phyloP scores from a whole-genome alignment of 2,329 filamentous ascomycete genomes.

The Cordyceps sp. region DNA sequence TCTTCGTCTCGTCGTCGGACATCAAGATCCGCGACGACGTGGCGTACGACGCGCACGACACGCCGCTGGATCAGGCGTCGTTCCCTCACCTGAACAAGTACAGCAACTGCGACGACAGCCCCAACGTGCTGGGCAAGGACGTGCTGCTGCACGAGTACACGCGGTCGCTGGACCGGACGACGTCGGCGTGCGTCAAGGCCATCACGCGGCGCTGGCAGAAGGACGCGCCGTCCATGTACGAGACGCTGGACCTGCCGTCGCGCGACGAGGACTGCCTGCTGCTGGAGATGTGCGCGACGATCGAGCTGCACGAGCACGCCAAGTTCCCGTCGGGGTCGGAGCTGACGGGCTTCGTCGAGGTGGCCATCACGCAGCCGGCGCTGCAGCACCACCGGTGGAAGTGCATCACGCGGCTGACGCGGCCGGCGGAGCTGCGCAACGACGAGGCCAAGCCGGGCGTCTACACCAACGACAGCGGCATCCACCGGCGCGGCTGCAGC shows the following conservation, averaged over 20 bases:
- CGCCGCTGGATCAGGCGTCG: conserved; percentile 23
- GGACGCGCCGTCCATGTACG: conserved; percentile 38
- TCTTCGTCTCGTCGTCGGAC: conserved; percentile 37
- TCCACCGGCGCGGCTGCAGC: conserved; percentile 35
- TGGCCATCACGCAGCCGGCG: conserved; percentile 35
- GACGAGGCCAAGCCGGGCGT: conserved; percentile 26
- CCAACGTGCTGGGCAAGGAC: conserved; percentile 32
- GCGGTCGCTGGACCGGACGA: conserved; percentile 33
- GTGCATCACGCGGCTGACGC: conserved; percentile 39
- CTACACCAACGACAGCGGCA: conserved; percentile 31
- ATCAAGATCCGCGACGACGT: conserved; percentile 32
- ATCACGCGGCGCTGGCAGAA: conserved; percentile 39
- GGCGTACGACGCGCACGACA: conserved; percentile 25
- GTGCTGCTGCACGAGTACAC: conserved; percentile 43
- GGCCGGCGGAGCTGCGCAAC: conserved; percentile 36
- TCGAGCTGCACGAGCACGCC: conserved; percentile 39
- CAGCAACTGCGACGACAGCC: conserved; percentile 33
- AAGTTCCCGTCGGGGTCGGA: conserved; percentile 43
- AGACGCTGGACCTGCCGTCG: conserved; percentile 29
- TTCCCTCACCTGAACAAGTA: conserved; percentile 40
- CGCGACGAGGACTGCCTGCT: conserved; percentile 37
- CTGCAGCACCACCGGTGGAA: conserved; percentile 43
- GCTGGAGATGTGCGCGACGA: conserved; percentile 44
- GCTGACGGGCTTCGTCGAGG: conserved; percentile 41
- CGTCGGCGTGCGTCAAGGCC: conserved; percentile 37